Base-by-base conservation (phyloP, 2,329 filamentous ascomycete species). In the Polychaeton citri region DNA sequence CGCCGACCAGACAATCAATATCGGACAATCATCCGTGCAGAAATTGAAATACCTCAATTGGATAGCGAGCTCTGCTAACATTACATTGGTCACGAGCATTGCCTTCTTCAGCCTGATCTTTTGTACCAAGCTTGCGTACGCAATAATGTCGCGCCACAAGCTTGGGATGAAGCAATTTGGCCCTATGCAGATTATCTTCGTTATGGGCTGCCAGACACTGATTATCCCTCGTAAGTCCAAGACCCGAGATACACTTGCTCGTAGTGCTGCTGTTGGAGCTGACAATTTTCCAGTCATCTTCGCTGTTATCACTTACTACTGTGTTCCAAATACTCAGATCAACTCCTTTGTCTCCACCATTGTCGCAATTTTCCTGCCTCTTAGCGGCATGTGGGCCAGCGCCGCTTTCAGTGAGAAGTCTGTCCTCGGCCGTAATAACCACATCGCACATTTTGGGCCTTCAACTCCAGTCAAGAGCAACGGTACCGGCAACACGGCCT, bases 171-270 rank as follows among this genome's bases (percentile, higher is more conserved):
- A 61, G 37, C 67, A 72, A 37, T 79, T 77, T 48, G 73, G 74
- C 7, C 71, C 74, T 1, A 74, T 81, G 65, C 72, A 77, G 46
- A 68, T 77, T 38, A 71, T 81, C 41, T 77, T 77, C 52, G 68
- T 79, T 47, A 78, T 79, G 68, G 72, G 74, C 33, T 75, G 71
- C 42, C 76, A 79, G 56, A 79, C 76, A 2, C 65, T 81, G 64
- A 50, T 76, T 21, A 62, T 80, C 42, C 77, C 77, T 51, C 69
- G 76, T 77, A 61, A 57, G 64, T 50, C 10, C 24, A n/a, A n/a
- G n/a, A n/a, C n/a, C n/a, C n/a, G n/a, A n/a, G n/a, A n/a, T n/a
- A n/a, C n/a, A n/a, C n/a, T 24, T 19, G n/a, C 31, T 16, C 35
- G 32, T 32, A 28, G 17, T 21, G 33, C 37, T 35, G 17, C 37